Evolutionary conservation across 441 rosid genomes (phyloP).

Genomic region (Corymbia calophylla): DNA sequence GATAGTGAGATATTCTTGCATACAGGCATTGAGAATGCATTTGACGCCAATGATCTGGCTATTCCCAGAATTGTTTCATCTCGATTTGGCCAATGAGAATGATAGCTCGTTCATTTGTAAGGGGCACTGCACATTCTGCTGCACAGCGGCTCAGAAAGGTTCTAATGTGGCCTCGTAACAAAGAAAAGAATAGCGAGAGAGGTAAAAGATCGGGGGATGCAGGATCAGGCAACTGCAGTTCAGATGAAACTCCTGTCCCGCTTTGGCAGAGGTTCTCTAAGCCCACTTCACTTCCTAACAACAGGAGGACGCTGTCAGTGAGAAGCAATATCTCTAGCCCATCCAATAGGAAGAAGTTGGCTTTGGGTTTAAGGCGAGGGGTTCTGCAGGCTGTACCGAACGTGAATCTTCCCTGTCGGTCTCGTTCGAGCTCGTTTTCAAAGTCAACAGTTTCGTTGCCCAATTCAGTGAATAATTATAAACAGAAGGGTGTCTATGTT

Average conservation of each 20-base stretch:
- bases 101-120: constrained; percentile 20
- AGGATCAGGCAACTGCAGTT: constrained; percentile 14
- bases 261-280: constrained; percentile 70
- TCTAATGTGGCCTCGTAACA: constrained; percentile 58
- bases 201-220: constrained; percentile 22
- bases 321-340: constrained; percentile 85
- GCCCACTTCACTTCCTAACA: constrained; percentile 29
- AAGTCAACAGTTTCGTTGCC: constrained; percentile 49
- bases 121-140: constrained; percentile 40
- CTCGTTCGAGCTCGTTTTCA: constrained; percentile 74
- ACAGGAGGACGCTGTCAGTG: constrained; percentile 71
- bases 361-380: constrained; percentile 50
- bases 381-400: constrained; percentile 45
- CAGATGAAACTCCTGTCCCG: constrained; percentile 57
- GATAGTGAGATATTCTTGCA: constrained; percentile 73
- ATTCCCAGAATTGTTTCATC: constrained; percentile 37
- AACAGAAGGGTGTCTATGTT: constrained; percentile 48
- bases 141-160: constrained; percentile 56
- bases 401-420: constrained; percentile 27
- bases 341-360: constrained; percentile 70
- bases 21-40: constrained; percentile 43
- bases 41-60: constrained; percentile 34
- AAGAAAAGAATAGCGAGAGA: constrained; percentile 33
- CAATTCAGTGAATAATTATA: constrained; percentile 31
- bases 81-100: constrained; percentile 31